Evolutionary conservation across 148 eudicot species (phyloP).

Genomic region (Suaeda aralocaspica): DNA sequence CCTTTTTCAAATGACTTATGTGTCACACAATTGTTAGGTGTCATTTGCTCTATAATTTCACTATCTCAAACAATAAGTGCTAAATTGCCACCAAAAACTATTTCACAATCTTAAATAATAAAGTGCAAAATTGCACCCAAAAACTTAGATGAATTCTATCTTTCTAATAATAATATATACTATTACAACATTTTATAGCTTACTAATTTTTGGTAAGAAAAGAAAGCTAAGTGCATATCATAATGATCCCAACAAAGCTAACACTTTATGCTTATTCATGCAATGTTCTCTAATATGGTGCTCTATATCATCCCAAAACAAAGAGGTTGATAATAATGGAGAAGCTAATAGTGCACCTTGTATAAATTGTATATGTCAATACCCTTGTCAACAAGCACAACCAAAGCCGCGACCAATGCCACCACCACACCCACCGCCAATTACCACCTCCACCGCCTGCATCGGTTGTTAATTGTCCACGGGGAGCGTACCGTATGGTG

Average conservation of each 20-base stretch:
- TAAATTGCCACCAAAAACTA: no score
- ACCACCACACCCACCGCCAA: slow-evolving; percentile 9
- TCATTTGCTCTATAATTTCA: neutral
- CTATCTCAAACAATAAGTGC: neutral
- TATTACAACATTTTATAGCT: neutral
- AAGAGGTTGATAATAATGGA: neutral
- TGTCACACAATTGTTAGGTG: neutral
- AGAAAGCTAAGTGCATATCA: neutral
- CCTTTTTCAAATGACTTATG: neutral
- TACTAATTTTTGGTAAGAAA: neutral
- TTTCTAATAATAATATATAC: neutral
- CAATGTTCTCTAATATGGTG: slow-evolving; percentile 1
- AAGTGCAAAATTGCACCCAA: no score
- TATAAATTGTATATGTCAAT: slow-evolving; percentile 16
- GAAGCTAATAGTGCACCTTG: slow-evolving; percentile 1
- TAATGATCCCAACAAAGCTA: slow-evolving; percentile 6
- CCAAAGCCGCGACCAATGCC: slow-evolving; percentile 16
- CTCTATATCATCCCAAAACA: slow-evolving; percentile 14
- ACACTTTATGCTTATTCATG: neutral
- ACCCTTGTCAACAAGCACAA: slow-evolving; percentile 21
- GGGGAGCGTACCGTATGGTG: slow-evolving; percentile 20
- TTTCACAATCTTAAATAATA: no score
- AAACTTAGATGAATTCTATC: no score
- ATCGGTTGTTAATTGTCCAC: slow-evolving; percentile 19
- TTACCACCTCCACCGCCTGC: slow-evolving; percentile 10